phyloP scores from a whole-genome alignment of 495 filamentous ascomycete genomes.

The Podospora appendiculata region DNA sequence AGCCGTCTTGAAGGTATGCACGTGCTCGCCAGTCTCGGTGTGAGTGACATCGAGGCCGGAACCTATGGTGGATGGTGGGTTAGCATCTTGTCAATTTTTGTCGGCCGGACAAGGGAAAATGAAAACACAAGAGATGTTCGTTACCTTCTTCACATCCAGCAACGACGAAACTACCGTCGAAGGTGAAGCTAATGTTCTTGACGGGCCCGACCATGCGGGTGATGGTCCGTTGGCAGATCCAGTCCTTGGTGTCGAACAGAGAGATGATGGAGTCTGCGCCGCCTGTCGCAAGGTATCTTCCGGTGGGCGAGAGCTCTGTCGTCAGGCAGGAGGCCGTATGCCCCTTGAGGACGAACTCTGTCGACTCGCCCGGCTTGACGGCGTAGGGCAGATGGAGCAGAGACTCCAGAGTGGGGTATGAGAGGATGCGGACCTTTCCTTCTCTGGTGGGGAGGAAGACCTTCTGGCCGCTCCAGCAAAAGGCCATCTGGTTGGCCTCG shows the following conservation, averaged over 20 bases:
- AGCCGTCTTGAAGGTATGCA: conserved; percentile 68
- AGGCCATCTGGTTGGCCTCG: conserved; percentile 76
- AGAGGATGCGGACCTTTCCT: conserved; percentile 72
- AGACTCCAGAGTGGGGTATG: conserved; percentile 56
- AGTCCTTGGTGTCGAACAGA: conserved; percentile 88
- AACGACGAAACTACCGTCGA: conserved; percentile 81
- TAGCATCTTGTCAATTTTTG: not conserved
- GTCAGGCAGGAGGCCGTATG: conserved; percentile 74
- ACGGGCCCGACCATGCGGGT: conserved; percentile 71
- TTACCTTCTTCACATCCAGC: conserved; percentile 77
- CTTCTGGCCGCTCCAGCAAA: conserved; percentile 65
- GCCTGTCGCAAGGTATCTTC: conserved; percentile 76
- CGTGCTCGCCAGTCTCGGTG: conserved; percentile 78
- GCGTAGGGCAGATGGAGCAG: conserved; percentile 29
- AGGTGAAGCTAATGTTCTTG: conserved; percentile 80
- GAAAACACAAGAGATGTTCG: conserved; percentile 9
- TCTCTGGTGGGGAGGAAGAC: conserved; percentile 79
- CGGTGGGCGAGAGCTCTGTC: conserved; percentile 64
- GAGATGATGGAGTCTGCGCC: conserved; percentile 82
- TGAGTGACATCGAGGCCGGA: conserved; percentile 67
- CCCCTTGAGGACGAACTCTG: conserved; percentile 60
- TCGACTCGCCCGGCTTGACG: conserved; percentile 27
- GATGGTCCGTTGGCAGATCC: conserved; percentile 79
- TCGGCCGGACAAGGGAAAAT: not conserved
- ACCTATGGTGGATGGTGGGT: conserved; percentile 16